Evolutionary conservation across 306 rosid species (phyloP).

Genomic region (Prunus kanzakura): DNA sequence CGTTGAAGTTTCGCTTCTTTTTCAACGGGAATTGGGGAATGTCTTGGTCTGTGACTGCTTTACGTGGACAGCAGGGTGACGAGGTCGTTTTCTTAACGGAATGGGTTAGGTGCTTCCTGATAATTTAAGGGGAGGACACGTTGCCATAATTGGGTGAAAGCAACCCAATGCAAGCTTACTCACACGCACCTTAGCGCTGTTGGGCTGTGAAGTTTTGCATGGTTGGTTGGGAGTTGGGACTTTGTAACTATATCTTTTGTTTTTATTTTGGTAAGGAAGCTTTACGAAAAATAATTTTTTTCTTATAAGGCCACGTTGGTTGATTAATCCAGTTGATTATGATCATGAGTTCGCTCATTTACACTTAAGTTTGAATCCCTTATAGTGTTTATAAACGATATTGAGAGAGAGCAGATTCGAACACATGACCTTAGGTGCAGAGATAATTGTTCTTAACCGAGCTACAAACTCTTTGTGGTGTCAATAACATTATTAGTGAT

Average conservation of each 20-base stretch:
- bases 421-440: rapidly evolving
- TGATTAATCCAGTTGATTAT: too few species aligned
- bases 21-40: neutral
- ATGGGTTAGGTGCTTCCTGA: neutral
- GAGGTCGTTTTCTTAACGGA: constrained; percentile 11
- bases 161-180: neutral
- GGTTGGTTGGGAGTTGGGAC: neutral
- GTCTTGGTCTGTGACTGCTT: constrained; percentile 5
- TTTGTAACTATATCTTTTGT: neutral
- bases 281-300: too few species aligned
- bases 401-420: too few species aligned
- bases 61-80: neutral
- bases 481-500: too few species aligned
- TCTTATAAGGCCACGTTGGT: too few species aligned
- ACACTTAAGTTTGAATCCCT: too few species aligned
- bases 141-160: neutral
- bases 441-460: too few species aligned
- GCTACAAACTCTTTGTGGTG: too few species aligned
- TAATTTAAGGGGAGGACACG: constrained; percentile 1
- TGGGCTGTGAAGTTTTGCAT: neutral
- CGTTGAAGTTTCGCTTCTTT: neutral
- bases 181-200: neutral
- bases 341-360: too few species aligned
- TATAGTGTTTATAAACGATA: too few species aligned
- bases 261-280: neutral